Conservation (phyloP, 2,329 filamentous ascomycete genomes). For the Hymenoscyphus linearis region DNA sequence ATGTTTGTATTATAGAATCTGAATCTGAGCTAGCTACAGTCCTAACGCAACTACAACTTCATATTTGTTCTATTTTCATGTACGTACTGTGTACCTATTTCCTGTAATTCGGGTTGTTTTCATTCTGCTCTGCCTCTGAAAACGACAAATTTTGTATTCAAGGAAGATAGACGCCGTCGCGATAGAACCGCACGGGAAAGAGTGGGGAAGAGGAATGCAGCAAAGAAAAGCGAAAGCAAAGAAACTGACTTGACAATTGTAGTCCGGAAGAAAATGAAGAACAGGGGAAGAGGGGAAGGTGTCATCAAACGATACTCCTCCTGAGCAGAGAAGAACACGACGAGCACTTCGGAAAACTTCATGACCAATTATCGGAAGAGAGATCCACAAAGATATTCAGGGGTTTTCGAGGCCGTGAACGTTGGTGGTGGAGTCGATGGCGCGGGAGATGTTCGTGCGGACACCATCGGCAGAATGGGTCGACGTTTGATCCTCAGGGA, state of each 20-base stretch:
- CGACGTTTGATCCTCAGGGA: no score
- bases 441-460: not conserved
- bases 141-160: not conserved
- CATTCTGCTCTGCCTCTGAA: not conserved
- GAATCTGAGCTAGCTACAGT: conserved; percentile 9
- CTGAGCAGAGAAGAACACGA: not conserved
- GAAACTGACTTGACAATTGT: not conserved
- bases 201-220: not conserved
- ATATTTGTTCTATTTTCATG: not conserved
- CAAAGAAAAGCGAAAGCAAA: not conserved
- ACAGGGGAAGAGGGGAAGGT: no score
- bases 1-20: not conserved
- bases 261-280: no score
- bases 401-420: not conserved
- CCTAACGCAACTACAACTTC: conserved; percentile 5
- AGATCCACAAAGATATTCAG: not conserved
- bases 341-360: not conserved
- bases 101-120: not conserved
- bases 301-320: not conserved
- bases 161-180: not conserved
- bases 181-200: not conserved
- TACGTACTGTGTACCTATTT: not conserved
- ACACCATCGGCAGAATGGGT: no score
- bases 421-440: not conserved
- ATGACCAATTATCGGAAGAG: not conserved